Evolutionary conservation across 768 basidiomycete genomes (phyloP).

Genomic region (Lactarius hatsudake): DNA sequence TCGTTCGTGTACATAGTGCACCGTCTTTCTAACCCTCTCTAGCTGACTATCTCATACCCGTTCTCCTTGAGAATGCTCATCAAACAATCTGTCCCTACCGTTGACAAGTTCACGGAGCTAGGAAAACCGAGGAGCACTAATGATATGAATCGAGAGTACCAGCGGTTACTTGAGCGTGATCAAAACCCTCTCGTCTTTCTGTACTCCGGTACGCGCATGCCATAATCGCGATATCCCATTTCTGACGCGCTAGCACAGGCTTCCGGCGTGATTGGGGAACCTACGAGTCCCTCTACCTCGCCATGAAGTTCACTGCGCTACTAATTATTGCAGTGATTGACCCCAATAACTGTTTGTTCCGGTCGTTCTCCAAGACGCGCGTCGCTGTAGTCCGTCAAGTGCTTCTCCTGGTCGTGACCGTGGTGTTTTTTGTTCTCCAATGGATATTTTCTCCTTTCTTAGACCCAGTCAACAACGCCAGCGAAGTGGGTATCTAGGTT

Average conservation of each 20-base stretch:
- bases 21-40: not conserved
- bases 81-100: constrained; percentile 53
- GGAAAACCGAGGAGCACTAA: constrained; percentile 53
- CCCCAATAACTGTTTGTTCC: constrained; percentile 72
- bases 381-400: constrained; percentile 60
- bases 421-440: constrained; percentile 60
- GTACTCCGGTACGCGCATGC: constrained; percentile 54
- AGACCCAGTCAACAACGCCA: constrained; percentile 70
- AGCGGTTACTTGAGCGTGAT: constrained; percentile 60
- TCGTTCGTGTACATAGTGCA: not conserved
- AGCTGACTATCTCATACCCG: constrained; percentile 74
- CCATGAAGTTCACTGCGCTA: constrained; percentile 66
- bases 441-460: constrained; percentile 61
- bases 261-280: constrained; percentile 70
- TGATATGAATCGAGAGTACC: constrained; percentile 70
- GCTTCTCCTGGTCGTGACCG: constrained; percentile 53
- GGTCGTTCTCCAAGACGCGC: constrained; percentile 46
- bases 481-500: constrained; percentile 73
- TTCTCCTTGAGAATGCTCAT: constrained; percentile 58
- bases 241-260: constrained; percentile 38
- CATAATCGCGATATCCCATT: not conserved
- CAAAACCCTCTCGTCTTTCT: constrained; percentile 67
- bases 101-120: constrained; percentile 69
- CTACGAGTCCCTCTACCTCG: constrained; percentile 62
- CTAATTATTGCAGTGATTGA: constrained; percentile 64